These are phyloP conservation scores for Saraca asoca DNA, from an alignment of 331 rosid genomes.

Conservation along the genomic window DNA sequence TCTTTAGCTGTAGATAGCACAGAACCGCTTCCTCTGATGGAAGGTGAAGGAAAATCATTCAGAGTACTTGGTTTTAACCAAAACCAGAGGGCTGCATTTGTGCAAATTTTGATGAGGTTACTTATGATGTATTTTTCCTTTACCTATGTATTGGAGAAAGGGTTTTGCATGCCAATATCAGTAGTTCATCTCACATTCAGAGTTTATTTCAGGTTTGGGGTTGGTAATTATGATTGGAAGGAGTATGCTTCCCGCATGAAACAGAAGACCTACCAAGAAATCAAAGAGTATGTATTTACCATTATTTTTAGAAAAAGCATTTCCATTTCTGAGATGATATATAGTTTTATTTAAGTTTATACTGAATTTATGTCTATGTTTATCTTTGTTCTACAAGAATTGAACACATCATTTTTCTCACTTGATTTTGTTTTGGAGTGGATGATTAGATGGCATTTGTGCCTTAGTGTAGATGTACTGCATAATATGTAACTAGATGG, in stretches of 20 bases:
- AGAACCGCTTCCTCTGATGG: conserved; percentile 94
- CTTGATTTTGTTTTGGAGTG: neutral
- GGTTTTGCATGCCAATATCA: conserved; percentile 30
- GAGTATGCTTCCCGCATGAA: conserved; percentile 85
- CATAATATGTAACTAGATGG: too few relatives aligned
- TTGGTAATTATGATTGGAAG: conserved; percentile 92
- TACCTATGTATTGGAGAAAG: conserved; percentile 25
- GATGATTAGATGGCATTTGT: conserved; percentile 20
- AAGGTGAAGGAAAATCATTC: conserved; percentile 96
- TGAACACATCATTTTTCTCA: neutral
- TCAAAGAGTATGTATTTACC: conserved; percentile 61
- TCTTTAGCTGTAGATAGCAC: conserved; percentile 67
- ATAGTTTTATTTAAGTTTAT: neutral
- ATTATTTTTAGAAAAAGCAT: conserved; percentile 22
- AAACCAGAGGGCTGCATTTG: conserved; percentile 93
- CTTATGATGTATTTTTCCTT: neutral
- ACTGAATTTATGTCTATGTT: neutral
- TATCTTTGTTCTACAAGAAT: neutral
- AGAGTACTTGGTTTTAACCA: conserved; percentile 97
- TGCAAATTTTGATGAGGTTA: conserved; percentile 94
- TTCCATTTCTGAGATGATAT: conserved; percentile 28
- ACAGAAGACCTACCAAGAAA: conserved; percentile 88
- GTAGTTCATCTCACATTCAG: conserved; percentile 30
- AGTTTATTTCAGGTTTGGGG: conserved; percentile 77
- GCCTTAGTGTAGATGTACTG: neutral